Percentiles rank a stretch among this genome's conserved stretches.
Evolutionary conservation across 768 basidiomycete species (phyloP).

Genomic region (Boletus pseudopeckii): DNA sequence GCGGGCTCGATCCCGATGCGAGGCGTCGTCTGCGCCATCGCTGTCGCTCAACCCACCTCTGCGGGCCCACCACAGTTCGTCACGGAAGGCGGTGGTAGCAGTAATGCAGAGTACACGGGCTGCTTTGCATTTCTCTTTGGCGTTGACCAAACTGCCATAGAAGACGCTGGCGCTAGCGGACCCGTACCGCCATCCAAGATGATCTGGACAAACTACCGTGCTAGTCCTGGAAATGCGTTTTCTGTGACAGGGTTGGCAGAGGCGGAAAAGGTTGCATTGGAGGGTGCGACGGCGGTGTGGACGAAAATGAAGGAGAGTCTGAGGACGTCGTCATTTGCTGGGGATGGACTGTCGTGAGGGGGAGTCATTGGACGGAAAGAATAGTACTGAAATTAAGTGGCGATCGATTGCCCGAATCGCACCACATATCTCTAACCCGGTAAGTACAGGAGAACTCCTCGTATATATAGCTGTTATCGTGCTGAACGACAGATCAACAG

Average conservation of each 20-base stretch:
- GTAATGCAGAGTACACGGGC: slow-evolving; percentile 44
- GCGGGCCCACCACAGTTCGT: slow-evolving; percentile 32
- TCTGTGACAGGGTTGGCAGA: slow-evolving; percentile 39
- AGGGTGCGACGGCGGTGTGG: slow-evolving; percentile 48
- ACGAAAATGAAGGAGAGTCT: slow-evolving; percentile 44
- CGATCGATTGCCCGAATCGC: not conserved
- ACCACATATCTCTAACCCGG: not conserved
- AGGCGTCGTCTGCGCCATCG: slow-evolving; percentile 68
- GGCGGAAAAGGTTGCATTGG: slow-evolving; percentile 49
- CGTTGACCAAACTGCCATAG: not conserved
- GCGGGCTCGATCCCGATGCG: slow-evolving; percentile 71
- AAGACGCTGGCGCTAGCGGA: not conserved
- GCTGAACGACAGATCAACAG: not conserved
- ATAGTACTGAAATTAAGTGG: not conserved
- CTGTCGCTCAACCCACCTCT: slow-evolving; percentile 41
- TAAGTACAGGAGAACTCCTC: not conserved
- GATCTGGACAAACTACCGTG: slow-evolving; percentile 26
- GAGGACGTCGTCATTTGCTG: slow-evolving; percentile 14
- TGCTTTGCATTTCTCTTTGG: slow-evolving; percentile 68
- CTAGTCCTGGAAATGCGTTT: slow-evolving; percentile 25
- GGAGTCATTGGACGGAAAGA: slow-evolving; percentile 14
- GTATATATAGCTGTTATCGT: too few species aligned
- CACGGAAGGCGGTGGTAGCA: slow-evolving; percentile 36
- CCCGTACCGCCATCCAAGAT: slow-evolving; percentile 25
- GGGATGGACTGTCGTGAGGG: slow-evolving; percentile 37